Evolutionary conservation across 805 yeast genomes (phyloP), one percentile per base, ranked within the genome.

Genomic region (Hanseniaspora occidentalis): DNA sequence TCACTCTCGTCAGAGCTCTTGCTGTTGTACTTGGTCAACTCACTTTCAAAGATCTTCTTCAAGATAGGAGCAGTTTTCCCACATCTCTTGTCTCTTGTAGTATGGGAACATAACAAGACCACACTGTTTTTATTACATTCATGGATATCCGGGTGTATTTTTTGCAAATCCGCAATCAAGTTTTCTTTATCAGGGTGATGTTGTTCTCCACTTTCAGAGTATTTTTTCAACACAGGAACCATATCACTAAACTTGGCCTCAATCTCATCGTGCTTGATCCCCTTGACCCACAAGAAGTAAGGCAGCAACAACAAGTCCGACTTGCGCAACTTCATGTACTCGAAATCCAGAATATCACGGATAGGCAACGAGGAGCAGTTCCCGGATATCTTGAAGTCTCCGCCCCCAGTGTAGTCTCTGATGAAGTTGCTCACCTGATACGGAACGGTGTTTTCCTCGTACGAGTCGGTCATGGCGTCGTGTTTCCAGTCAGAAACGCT

Each of bases 61-160:
- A 89, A 71, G 27, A 84, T 71, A 11, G 96, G 96, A 0, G 97
- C 97, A 1, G 96, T 84, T 36, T 85, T 67, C 37, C 96, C 96
- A 61, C 98, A 89, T 45, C 89, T 67, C 57, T 85, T 88, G 56
- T 89, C 98, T 58, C 97, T 77, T 9, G 94, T 84, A 38, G 70
- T 68, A 60, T 89, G 98, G 0, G 96, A 88, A 52, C 98, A 89
- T 39, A 92, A 59, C 37, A 92, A 70, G 1, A 89, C 66, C 50
- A 70, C 34, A 56, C 62, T 24, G 56, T 61, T 3, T 74, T 56
- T 10, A 47, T 47, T 38, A 46, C 47, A 4, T 48, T 55, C 60
- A 57, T 18, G 61, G 51, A 21, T 62, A 48, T 22, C 46, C 42
- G 20, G 40, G 37, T 35, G 57, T 44, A 27, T 45, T 18, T 40